These are phyloP conservation scores for Pinus albicaulis DNA, from an alignment of 75 land plant species.

Conservation along the genomic window DNA sequence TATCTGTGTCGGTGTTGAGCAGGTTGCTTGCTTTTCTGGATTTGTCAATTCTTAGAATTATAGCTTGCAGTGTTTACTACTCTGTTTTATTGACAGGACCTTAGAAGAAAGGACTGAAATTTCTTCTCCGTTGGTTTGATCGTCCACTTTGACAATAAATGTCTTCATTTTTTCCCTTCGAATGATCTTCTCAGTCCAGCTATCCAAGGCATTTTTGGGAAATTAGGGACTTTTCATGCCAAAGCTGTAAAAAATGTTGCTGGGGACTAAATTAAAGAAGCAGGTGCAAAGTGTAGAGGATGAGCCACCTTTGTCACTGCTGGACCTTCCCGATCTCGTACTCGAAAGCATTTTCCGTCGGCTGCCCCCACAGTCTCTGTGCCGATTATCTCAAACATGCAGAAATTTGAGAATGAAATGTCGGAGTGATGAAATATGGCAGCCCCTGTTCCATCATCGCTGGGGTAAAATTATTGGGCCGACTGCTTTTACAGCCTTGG, in stretches of 20 bases:
- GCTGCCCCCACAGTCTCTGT: constrained; percentile 23
- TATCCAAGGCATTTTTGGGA: neutral
- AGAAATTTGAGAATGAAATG: constrained; percentile 30
- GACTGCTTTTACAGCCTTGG: constrained; percentile 35
- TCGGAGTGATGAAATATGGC: constrained; percentile 45
- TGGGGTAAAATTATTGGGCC: constrained; percentile 37
- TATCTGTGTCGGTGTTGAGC: too few relatives aligned
- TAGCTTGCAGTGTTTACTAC: too few relatives aligned
- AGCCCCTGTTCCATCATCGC: constrained; percentile 23
- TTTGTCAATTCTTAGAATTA: too few relatives aligned
- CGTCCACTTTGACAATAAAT: too few relatives aligned
- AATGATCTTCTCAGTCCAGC: too few relatives aligned
- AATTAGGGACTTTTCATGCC: neutral
- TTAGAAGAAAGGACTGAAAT: too few relatives aligned
- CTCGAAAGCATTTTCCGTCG: constrained; percentile 31
- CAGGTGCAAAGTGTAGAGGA: constrained; percentile 21
- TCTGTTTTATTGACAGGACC: too few relatives aligned
- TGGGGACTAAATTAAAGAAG: constrained; percentile 7
- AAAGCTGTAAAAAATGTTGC: neutral
- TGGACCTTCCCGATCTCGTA: constrained; percentile 48
- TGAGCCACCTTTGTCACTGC: constrained; percentile 12
- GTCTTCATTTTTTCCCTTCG: too few relatives aligned
- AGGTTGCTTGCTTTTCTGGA: too few relatives aligned
- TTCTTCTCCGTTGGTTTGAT: too few relatives aligned
- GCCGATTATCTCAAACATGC: constrained; percentile 35